Evolutionary conservation across 2,329 filamentous ascomycete genomes (phyloP), one percentile per base, ranked within the genome.

Genomic region (Aspergillus carbonarius): DNA sequence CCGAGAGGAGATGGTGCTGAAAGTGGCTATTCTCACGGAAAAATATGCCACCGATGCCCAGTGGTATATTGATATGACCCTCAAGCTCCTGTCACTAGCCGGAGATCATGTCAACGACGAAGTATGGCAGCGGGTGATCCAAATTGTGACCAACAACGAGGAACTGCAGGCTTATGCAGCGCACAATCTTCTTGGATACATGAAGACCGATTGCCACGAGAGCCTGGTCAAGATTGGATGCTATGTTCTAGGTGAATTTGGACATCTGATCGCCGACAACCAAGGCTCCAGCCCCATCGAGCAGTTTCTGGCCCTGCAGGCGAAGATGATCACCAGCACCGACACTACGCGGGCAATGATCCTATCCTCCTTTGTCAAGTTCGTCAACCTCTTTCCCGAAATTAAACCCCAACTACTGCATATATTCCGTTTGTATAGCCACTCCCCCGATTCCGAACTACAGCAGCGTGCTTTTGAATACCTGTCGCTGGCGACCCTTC

Each of bases 141-240:
- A 99, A 74, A 98, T 99, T 67, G 93, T 98, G 59, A 98, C 95
- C 55, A 99, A 99, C 81, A 99, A 99, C 75, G 95, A 99, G 75
- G 93, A 98, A 74, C 83, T 99, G 10, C 95, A 99, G 76, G 89
- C 96, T 0, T 99, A 99, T 72, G 95, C 95, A 1, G 92, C 95
- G 4, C 91, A 96, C 72, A 96, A 96, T 68, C 92, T 95, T 20
- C 79, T 99, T 40, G 89, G 93, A 66, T 96, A 98, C 71, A 83
- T 97, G 74, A 96, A 96, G 75, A 87, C 88, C 17, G 91, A 96
- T 60, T 97, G 93, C 74, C 95, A 99, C 70, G 95, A 99, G 78
- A 99, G 93, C 1, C 77, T 99, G 60, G 92, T 99, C 69, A 99
- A 98, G 81, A 99, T 99, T 71, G 96, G 93, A 53, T 93, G 91